Conservation (phyloP, 2,329 filamentous ascomycete genomes). For the Colletotrichum sp. region DNA sequence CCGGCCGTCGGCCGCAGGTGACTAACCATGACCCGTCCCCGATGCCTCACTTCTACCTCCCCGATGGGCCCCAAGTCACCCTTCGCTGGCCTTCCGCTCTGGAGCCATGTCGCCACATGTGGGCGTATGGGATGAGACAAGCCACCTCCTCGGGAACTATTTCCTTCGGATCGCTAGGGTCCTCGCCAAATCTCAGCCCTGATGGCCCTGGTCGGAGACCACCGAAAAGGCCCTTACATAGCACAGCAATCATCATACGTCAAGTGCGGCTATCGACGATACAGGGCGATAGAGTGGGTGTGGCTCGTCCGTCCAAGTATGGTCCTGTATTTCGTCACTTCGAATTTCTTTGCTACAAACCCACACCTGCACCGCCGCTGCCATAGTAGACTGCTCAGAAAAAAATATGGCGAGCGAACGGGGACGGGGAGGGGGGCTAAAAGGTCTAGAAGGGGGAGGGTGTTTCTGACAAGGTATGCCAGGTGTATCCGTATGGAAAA, state of each 20-base stretch:
- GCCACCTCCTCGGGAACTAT: conserved; percentile 36
- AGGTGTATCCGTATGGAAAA: conserved; percentile 13
- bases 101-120: conserved; percentile 25
- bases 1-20: conserved; percentile 3
- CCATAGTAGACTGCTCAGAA: background rate
- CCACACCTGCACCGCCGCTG: conserved; percentile 19
- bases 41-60: conserved; percentile 16
- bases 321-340: conserved; percentile 12
- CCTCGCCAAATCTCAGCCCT: conserved; percentile 20
- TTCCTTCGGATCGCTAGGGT: conserved; percentile 20
- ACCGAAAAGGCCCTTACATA: background rate
- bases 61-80: background rate
- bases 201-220: conserved; percentile 16
- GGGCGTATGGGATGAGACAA: conserved; percentile 39
- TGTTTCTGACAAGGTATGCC: background rate
- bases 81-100: background rate
- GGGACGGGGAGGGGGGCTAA: background rate
- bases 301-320: background rate
- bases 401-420: background rate
- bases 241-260: background rate
- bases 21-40: background rate
- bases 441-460: conserved; percentile 14
- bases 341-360: conserved; percentile 20
- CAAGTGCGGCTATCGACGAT: conserved; percentile 16
- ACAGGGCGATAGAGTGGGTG: conserved; percentile 3